These are phyloP conservation scores for Pulveroboletus sp. DNA, from an alignment of 768 basidiomycete species.

Conservation along the genomic window DNA sequence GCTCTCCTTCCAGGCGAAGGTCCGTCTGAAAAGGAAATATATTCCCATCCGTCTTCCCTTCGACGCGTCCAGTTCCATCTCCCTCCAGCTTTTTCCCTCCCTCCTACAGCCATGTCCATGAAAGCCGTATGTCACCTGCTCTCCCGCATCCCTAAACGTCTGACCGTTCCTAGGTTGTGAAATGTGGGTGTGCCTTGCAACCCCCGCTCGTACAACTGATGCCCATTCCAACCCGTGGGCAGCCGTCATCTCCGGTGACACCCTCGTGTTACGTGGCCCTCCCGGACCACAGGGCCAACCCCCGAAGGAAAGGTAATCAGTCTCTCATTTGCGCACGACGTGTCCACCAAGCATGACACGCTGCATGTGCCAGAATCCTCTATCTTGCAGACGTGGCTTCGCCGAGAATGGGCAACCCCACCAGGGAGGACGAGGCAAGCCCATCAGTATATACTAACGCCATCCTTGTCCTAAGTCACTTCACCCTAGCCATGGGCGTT, in stretches of 20 bases:
- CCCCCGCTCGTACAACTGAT: conserved; percentile 12
- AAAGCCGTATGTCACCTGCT: conserved; percentile 57
- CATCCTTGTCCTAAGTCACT: conserved; percentile 2
- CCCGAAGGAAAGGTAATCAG: conserved; percentile 77
- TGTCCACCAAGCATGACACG: conserved; percentile 9
- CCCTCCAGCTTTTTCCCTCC: neutral
- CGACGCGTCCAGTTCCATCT: no score
- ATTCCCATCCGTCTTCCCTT: neutral
- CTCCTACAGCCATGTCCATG: conserved; percentile 48
- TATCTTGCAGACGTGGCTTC: conserved; percentile 86
- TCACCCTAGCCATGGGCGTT: conserved; percentile 74
- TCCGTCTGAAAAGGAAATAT: neutral
- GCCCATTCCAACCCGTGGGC: conserved; percentile 7
- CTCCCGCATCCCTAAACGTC: neutral
- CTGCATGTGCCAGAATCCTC: conserved; percentile 53
- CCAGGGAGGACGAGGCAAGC: conserved; percentile 83
- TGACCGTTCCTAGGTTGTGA: conserved; percentile 43
- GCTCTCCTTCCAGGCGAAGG: neutral
- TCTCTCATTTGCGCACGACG: neutral
- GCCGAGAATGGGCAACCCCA: conserved; percentile 77
- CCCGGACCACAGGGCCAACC: conserved; percentile 79
- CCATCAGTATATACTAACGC: neutral
- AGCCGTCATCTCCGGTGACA: conserved; percentile 91
- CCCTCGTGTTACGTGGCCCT: conserved; percentile 75
- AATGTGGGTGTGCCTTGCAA: conserved; percentile 40